Conservation (phyloP, 2,329 filamentous ascomycete genomes). For the Rutstroemia sp. region DNA sequence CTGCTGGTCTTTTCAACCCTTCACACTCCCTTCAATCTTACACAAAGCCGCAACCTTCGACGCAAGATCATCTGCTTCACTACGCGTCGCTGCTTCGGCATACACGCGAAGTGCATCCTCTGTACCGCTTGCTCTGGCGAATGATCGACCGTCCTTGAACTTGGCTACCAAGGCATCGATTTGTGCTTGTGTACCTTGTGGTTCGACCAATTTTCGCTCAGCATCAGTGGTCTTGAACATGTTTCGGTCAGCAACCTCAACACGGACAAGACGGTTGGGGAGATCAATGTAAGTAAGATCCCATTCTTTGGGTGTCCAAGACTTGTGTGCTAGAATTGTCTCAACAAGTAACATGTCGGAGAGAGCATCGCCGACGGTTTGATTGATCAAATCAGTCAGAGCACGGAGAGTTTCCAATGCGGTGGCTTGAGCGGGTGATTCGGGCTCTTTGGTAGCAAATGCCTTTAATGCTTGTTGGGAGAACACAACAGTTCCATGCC, state of each 20-base stretch:
- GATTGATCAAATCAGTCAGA: conserved; percentile 89
- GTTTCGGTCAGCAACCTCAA: conserved; percentile 81
- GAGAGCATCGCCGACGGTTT: conserved; percentile 92
- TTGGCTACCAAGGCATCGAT: conserved; percentile 86
- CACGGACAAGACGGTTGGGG: conserved; percentile 88
- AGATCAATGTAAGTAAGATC: conserved; percentile 87
- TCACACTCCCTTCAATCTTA: conserved; percentile 18
- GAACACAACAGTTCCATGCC: conserved; percentile 94
- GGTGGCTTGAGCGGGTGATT: conserved; percentile 86
- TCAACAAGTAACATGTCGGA: conserved; percentile 96
- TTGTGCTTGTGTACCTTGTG: conserved; percentile 69
- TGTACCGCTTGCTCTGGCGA: conserved; percentile 87
- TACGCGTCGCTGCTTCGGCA: conserved; percentile 82
- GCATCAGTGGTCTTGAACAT: conserved; percentile 89
- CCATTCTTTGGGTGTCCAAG: conserved; percentile 87
- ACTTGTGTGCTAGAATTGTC: conserved; percentile 91
- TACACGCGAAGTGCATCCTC: conserved; percentile 96
- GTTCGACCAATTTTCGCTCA: conserved; percentile 77
- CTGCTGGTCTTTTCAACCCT: neutral
- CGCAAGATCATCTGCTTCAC: conserved; percentile 85
- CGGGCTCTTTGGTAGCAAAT: conserved; percentile 73
- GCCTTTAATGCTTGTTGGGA: conserved; percentile 72
- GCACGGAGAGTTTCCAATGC: conserved; percentile 79
- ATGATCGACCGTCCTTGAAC: conserved; percentile 82
- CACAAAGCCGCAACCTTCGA: conserved; percentile 55